Evolutionary conservation across 805 yeast genomes (phyloP), one percentile per base, ranked within the genome.

Genomic region (Pichia heedii): DNA sequence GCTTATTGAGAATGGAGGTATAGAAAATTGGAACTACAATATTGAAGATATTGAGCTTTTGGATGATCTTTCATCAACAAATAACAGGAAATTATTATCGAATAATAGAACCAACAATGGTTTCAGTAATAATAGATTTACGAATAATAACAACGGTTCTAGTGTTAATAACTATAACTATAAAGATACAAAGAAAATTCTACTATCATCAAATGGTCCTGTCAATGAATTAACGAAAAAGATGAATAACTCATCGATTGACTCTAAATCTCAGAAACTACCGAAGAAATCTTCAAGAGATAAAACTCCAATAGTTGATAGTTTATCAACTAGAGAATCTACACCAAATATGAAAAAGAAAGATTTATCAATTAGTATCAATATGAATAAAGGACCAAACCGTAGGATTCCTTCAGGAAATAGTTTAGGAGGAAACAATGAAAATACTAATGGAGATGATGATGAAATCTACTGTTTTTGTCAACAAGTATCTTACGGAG

Each of bases 391-490:
- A 36, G 46, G 50, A 18, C 30, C 45, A 5, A 46, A 43, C 12
- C 43, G 48, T 40, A 37, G 43, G 22, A 16, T 26, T 5, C 22
- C 19, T 5, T 36, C 22, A 30, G 30, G 33, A 45, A 41, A 13
- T 24, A 16, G 32, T 13, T 13, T 29, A 8, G 32, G 32, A 29
- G 36, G 24, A 20, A 39, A 32, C 19, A 50, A 42, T 35, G 52
- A 52, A 19, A 41, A 39, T 16, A 51, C 43, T 55, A 57, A 44
- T 22, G 81, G 74, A 40, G 84, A 79, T 45, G 87, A 81, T 48
- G 79, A 77, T 45, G 81, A 77, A 40, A 53, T 77, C 41, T 90
- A 90, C 61, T 90, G 98, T 62, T 84, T 84, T 65, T 90, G 98
- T 58, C 94, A 87, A 57, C 87, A 89, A 52, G 94, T 84, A 0